phyloP scores from a whole-genome alignment of 345 rosid genomes.

The Rhodamnia argentea region DNA sequence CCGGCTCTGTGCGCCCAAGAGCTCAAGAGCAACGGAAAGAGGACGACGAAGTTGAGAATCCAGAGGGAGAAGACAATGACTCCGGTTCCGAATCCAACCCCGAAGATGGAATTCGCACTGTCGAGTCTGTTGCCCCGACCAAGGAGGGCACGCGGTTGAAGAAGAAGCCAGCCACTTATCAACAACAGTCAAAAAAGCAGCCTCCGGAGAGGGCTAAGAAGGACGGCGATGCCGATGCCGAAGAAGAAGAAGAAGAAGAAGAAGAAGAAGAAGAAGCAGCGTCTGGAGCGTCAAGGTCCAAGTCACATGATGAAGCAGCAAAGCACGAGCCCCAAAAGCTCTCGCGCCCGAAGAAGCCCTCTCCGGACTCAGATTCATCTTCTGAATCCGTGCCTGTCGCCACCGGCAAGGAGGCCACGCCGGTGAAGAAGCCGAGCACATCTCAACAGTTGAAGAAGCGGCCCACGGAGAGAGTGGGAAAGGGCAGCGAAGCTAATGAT shows the following conservation, averaged over 20 bases:
- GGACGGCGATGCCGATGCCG: background rate
- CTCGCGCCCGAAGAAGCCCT: background rate
- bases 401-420: background rate
- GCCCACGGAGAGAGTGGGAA: too few species aligned
- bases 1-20: background rate
- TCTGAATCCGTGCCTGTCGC: background rate
- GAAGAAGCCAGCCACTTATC: background rate
- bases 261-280: too few species aligned
- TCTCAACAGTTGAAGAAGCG: too few species aligned
- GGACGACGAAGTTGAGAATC: too few species aligned
- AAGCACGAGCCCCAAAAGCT: background rate
- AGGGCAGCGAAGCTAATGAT: too few species aligned
- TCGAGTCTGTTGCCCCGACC: background rate
- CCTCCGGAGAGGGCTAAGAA: background rate
- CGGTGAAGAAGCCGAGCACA: background rate
- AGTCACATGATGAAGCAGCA: background rate
- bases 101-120: too few species aligned
- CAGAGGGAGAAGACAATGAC: too few species aligned
- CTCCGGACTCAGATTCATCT: background rate
- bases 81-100: too few species aligned
- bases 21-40: too few species aligned
- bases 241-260: background rate
- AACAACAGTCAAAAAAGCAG: background rate
- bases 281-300: background rate
- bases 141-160: background rate